Evolutionary conservation across 768 basidiomycete genomes (phyloP).

Genomic region (Suillus plorans): DNA sequence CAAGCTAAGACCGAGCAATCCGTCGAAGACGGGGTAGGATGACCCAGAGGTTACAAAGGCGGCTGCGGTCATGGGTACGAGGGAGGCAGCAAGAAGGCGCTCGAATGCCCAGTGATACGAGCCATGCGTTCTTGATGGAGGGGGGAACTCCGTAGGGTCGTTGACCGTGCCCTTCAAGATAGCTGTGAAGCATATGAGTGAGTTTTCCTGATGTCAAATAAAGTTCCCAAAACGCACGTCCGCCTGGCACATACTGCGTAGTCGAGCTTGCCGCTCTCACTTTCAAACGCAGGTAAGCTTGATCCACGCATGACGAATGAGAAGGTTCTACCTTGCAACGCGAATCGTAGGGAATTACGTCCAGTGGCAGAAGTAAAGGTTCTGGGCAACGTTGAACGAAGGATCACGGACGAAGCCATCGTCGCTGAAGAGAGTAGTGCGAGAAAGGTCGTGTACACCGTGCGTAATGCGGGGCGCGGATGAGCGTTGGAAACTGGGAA

Average conservation of each 20-base stretch:
- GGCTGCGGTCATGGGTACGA: conserved; percentile 86
- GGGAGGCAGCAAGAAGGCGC: conserved; percentile 80
- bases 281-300: conserved; percentile 20
- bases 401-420: conserved; percentile 51
- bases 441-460: conserved; percentile 1
- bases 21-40: conserved; percentile 85
- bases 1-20: conserved; percentile 81
- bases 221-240: neutral
- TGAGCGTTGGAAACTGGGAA: neutral
- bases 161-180: conserved; percentile 91
- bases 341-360: conserved; percentile 41
- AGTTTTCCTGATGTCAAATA: neutral
- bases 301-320: neutral
- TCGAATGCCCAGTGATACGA: conserved; percentile 95
- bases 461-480: neutral
- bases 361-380: conserved; percentile 37
- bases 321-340: conserved; percentile 38
- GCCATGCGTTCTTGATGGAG: conserved; percentile 77
- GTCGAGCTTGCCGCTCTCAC: conserved; percentile 40
- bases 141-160: conserved; percentile 89
- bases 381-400: conserved; percentile 49
- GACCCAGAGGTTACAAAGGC: conserved; percentile 79
- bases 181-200: conserved; percentile 42
- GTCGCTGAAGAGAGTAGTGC: neutral
- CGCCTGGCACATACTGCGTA: conserved; percentile 57